Conservation (phyloP, 2,329 filamentous ascomycete genomes). For the Penicillium hordei region DNA sequence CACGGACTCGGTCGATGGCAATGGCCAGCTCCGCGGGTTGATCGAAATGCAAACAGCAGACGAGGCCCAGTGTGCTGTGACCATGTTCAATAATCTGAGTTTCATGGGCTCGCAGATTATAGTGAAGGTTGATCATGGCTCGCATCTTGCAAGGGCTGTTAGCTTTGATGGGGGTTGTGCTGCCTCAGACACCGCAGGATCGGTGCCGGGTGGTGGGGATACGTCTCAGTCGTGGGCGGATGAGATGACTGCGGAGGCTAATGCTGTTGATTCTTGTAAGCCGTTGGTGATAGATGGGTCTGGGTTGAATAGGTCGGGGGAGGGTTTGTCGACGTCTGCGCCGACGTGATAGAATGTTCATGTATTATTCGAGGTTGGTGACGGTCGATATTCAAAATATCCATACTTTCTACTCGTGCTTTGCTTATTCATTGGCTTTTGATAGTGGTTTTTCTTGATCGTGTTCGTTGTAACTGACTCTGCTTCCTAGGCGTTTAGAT, state of each 20-base stretch:
- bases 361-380: conserved; percentile 13
- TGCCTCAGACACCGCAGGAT: neutral
- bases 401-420: neutral
- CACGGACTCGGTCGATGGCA: conserved; percentile 8
- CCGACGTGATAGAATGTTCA: conserved; percentile 8
- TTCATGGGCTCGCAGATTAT: conserved; percentile 37
- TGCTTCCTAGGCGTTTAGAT: too few species aligned
- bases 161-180: neutral
- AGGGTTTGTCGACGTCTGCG: conserved; percentile 18
- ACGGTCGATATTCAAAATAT: neutral
- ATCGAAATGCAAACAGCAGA: conserved; percentile 35
- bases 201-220: neutral
- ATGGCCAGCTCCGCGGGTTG: conserved; percentile 27
- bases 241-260: neutral
- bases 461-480: neutral
- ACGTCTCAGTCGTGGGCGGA: conserved; percentile 4
- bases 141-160: too few species aligned
- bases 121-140: conserved; percentile 32
- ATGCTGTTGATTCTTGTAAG: neutral
- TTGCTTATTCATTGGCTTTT: neutral
- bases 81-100: conserved; percentile 34
- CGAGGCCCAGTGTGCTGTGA: conserved; percentile 38
- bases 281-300: conserved; percentile 28
- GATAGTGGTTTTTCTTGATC: neutral
- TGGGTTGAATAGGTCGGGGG: conserved; percentile 19